Conservation (phyloP, 192 early-diverging fungal species). For the Cetraspora pellucida region DNA sequence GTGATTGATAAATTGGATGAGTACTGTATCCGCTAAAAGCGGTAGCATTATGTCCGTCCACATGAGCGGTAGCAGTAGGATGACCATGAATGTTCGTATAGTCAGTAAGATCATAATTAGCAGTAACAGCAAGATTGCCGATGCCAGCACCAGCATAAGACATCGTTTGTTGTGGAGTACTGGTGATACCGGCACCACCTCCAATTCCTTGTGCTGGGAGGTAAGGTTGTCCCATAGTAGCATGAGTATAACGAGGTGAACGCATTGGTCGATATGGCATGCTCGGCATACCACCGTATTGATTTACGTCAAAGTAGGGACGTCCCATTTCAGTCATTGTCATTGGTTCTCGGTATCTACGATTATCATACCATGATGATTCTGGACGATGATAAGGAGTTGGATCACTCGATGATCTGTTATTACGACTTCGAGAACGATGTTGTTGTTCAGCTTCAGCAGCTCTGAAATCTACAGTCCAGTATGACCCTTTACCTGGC, state of each 20-base stretch:
- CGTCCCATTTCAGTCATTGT: conserved; percentile 25
- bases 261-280: conserved; percentile 2
- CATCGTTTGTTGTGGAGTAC: conserved; percentile 28
- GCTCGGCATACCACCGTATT: conserved; percentile 10
- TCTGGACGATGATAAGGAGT: conserved; percentile 21
- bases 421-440: conserved; percentile 34
- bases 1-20: conserved; percentile 27
- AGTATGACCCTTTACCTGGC: conserved; percentile 85
- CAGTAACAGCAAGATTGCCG: conserved; percentile 20
- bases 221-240: conserved; percentile 16
- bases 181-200: conserved; percentile 3
- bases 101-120: conserved; percentile 28
- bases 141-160: conserved; percentile 33
- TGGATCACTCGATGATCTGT: conserved; percentile 30
- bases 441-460: conserved; percentile 35
- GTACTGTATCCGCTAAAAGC: conserved; percentile 21
- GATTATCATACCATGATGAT: conserved; percentile 8
- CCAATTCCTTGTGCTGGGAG: conserved; percentile 23
- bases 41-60: conserved; percentile 17
- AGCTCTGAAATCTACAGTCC: conserved; percentile 65
- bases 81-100: conserved; percentile 25
- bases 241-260: neutral
- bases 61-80: conserved; percentile 16
- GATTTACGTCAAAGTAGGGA: neutral
- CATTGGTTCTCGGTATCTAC: conserved; percentile 28